Evolutionary conservation across 495 filamentous ascomycete species (phyloP), one percentile per base, ranked within the genome.

Genomic region (Tuber borchii): DNA sequence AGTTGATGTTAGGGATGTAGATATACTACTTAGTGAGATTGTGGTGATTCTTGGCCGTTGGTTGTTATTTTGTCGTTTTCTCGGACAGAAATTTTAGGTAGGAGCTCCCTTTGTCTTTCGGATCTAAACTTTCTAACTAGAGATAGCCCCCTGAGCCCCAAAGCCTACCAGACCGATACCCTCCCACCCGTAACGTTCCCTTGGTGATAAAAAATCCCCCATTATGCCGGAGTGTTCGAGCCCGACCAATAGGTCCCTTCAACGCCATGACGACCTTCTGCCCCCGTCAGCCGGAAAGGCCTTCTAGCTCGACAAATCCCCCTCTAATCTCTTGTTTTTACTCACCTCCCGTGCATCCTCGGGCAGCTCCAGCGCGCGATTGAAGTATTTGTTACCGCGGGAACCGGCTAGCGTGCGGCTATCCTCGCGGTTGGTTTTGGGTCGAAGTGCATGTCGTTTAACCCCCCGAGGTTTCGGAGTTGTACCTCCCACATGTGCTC

Each of bases 401-500:
- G 91, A 92, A 2, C 95, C 95, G 1, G 91, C 91, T 8, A 99
- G 92, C 84, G 97, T 95, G 43, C 91, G 87, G 5, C 95, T 96
- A 56, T 96, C 91, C 77, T 97, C 95, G 85, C 95, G 84, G 93
- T 93, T 42, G 97, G 90, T 76, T 91, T 89, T 43, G 90, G 93
- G 1, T 89, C 88, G 19, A 90, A 93, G n/a, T 96, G 88, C 94
- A 96, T 98, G 84, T 97, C 98, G 85, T 97, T 98, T 61, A 95
- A 95, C 20, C 95, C 95, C 68, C 96, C 96, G 45, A 98, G 84
- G 79, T 94, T 93, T 65, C 93, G 88, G 74, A 99, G 97, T 84
- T 97, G 95, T 83, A 93, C 89, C 85, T 99, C 95, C 95, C 95
- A 99, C 88, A 95, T 92, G 86, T 93, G 92, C 85, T 99, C 98